Percentiles rank a stretch among this genome's conserved stretches.
Conservation (phyloP, 1,284 basidiomycete species). For the Trametes polyzona region DNA sequence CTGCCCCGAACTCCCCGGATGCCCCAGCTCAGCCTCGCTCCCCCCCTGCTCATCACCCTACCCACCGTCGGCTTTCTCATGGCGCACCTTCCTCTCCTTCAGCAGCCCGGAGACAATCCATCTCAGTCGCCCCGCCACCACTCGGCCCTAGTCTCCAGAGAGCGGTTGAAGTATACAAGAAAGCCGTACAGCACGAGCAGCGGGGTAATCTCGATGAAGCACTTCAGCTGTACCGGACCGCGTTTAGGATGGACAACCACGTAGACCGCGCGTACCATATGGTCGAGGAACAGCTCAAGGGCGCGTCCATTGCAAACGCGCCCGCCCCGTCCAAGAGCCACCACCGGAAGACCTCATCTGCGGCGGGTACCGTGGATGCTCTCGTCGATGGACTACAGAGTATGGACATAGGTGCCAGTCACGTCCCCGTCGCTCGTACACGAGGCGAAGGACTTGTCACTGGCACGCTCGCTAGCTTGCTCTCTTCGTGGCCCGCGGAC, state of each 20-base stretch:
- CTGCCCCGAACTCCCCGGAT: background rate
- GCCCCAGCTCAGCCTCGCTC: slow-evolving; percentile 1
- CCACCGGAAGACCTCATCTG: slow-evolving; percentile 18
- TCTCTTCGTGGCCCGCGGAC: slow-evolving; percentile 52
- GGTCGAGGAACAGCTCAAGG: slow-evolving; percentile 47
- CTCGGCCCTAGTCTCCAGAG: slow-evolving; percentile 42
- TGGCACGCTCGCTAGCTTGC: slow-evolving; percentile 49
- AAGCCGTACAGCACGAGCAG: slow-evolving; percentile 76
- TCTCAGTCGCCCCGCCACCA: slow-evolving; percentile 8
- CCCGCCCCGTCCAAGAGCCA: slow-evolving; percentile 18
- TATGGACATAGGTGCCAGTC: slow-evolving; percentile 12
- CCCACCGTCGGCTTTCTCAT: slow-evolving; percentile 11
- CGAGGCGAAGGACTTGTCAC: slow-evolving; percentile 30
- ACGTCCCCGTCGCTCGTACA: slow-evolving; percentile 26
- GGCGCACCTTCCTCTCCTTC: slow-evolving; percentile 3
- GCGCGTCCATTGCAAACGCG: slow-evolving; percentile 3
- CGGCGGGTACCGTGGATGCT: slow-evolving; percentile 10
- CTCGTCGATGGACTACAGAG: slow-evolving; percentile 17
- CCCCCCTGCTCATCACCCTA: background rate
- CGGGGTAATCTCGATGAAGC: slow-evolving; percentile 76
- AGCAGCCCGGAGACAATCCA: background rate
- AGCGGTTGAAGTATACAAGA: slow-evolving; percentile 70
- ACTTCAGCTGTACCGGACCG: slow-evolving; percentile 72
- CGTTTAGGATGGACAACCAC: slow-evolving; percentile 74
- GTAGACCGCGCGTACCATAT: slow-evolving; percentile 67